Evolutionary conservation across 768 basidiomycete genomes (phyloP), one percentile per base, ranked within the genome.

Genomic region (Kwoniella shandongensis): DNA sequence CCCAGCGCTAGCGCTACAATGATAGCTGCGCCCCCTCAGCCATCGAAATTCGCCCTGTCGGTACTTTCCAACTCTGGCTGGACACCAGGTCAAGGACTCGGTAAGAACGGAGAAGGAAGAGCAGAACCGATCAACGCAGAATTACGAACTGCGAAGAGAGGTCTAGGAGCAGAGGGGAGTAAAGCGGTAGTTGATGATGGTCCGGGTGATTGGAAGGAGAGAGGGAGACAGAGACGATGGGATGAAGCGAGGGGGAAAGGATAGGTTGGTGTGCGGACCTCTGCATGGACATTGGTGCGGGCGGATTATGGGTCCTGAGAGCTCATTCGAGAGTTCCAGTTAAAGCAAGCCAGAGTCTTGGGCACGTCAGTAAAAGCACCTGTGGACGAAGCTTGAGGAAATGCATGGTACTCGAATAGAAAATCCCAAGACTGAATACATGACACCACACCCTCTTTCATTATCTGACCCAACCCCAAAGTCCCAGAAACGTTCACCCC

Each of bases 31-130:
- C 27, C 42, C 2, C 3, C 30, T 8, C 51, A 2, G 11, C 40
- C 38, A 22, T 61, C 62, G 22, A 59, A 54, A 17, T 45, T 70
- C 26, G 65, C 62, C 5, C 35, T 22, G 29, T 36, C 22, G 7
- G 42, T 73, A 2, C 18, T 73, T 38, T 60, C 57, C 15, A 54
- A 42, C 32, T 68, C 70, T 44, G 71, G 71, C 20, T 73, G 71
- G 71, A 54, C 41, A 18, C 66, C 61, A 1, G 71, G 71, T 32
- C 15, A 36, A 27, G 71, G 71, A 13, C 54, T 73, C 10, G 71
- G 71, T 12, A 63, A 57, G 38, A 23, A 58, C 18, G 44, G 47
- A n/a, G 23, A 50, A 3, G 71, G 71, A 1, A 63, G 63, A 29
- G 38, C 61, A 8, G 62, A 65, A 40, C 59, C 68, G 0, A 47